Base-by-base conservation (phyloP, 2,329 filamentous ascomycete species). In the Exophiala spinifera region DNA sequence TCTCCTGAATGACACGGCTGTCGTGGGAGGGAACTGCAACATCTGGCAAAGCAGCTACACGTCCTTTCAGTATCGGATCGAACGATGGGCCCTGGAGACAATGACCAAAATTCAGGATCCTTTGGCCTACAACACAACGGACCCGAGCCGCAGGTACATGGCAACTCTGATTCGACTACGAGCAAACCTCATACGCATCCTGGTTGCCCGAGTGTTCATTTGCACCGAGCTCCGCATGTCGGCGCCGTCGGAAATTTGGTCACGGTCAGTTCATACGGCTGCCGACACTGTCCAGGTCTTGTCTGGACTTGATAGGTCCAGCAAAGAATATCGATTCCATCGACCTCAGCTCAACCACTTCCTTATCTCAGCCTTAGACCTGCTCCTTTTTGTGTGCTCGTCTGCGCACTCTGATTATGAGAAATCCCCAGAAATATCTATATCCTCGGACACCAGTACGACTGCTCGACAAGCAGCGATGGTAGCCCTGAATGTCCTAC, bases 291-390 rank as follows among this genome's bases (percentile, higher is more conserved):
- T 53, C 25, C 19, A 43, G 23, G 25, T 42, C 42, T 37, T 53
- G 7, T 42, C 37, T 6, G 25, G 40, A 17, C 23, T 53, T 36
- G 51, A 53, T 28, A 15, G 31, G 7, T 20, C n/a, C 21, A 37
- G 15, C 21, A 36, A 33, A 11, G 51, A 53, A 21, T 53, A 53
- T 20, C 51, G 36, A 1, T 53, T 53, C 8, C 51, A 53, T 23
- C 33, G 47, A 28, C 33, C 51, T 8, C 51, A 53, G 8, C 23
- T 53, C 21, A 53, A 53, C 13, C 44, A 53, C 15, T 53, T 53
- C 25, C 17, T 53, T 11, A 37, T 53, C 15, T 48, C 51, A 8
- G 51, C 51, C 14, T n/a, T 53, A 36, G 51, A 53, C 15, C 15
- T 53, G 15, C 36, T 53, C 5, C 44, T 53, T 17, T 53, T 53